phyloP scores from a whole-genome alignment of 768 basidiomycete species.

The Lyophyllum semitale region DNA sequence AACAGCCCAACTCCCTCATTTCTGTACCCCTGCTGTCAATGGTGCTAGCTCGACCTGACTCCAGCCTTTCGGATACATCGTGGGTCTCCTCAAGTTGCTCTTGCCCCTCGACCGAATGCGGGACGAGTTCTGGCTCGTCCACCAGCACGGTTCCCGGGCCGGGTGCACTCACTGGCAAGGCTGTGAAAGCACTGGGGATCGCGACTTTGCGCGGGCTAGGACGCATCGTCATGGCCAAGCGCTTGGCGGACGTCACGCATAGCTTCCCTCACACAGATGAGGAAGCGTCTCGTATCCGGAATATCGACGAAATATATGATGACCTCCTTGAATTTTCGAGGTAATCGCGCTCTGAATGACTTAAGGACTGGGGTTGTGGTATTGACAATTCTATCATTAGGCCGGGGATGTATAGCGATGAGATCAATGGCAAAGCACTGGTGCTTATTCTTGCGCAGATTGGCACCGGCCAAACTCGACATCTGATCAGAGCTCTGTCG shows the following conservation, averaged over 20 bases:
- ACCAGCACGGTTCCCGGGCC: slow-evolving; percentile 26
- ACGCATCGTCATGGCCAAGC: slow-evolving; percentile 22
- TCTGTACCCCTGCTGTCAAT: background rate
- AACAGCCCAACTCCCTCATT: background rate
- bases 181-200: slow-evolving; percentile 54
- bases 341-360: background rate
- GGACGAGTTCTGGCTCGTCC: slow-evolving; percentile 18
- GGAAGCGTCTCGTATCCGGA: slow-evolving; percentile 13
- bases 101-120: slow-evolving; percentile 2
- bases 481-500: slow-evolving; percentile 12
- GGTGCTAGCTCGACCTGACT: slow-evolving; percentile 2
- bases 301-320: slow-evolving; percentile 18
- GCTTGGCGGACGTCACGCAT: slow-evolving; percentile 16
- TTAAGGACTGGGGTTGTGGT: background rate
- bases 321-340: slow-evolving; percentile 26
- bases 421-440: slow-evolving; percentile 7
- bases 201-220: slow-evolving; percentile 52
- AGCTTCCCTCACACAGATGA: slow-evolving; percentile 24
- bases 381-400: background rate
- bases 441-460: slow-evolving; percentile 15
- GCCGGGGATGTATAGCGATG: slow-evolving; percentile 16
- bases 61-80: slow-evolving; percentile 1
- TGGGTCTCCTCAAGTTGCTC: slow-evolving; percentile 4
- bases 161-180: slow-evolving; percentile 43
- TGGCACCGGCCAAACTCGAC: slow-evolving; percentile 13